phyloP scores from a whole-genome alignment of 768 basidiomycete species.

The Suillus subalutaceus region DNA sequence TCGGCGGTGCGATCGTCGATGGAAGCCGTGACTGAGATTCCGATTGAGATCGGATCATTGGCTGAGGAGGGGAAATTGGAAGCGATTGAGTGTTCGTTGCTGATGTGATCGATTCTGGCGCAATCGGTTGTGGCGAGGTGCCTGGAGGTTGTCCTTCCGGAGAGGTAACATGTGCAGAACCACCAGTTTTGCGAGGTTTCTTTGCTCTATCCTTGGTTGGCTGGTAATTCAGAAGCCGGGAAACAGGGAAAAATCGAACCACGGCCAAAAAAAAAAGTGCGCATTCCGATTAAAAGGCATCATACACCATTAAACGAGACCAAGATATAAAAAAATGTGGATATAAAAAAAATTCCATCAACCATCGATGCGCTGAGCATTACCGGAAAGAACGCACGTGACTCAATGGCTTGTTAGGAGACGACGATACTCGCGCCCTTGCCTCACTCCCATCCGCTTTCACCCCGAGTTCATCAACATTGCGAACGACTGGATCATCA shows the following conservation, averaged over 20 bases:
- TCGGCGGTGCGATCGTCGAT: constrained; percentile 12
- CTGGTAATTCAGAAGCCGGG: constrained; percentile 40
- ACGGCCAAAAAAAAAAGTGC: constrained; percentile 20
- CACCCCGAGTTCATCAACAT: constrained; percentile 44
- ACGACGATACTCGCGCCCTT: constrained; percentile 34
- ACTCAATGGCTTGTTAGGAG: constrained; percentile 68
- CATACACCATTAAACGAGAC: constrained; percentile 36
- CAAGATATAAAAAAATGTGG: constrained; percentile 8
- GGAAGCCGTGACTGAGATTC: constrained; percentile 6
- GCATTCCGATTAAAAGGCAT: constrained; percentile 28
- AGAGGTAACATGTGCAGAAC: constrained; percentile 20
- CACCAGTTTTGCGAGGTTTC: constrained; percentile 57
- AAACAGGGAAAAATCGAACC: constrained; percentile 20
- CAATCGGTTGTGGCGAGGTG: not conserved
- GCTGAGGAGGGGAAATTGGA: constrained; percentile 4
- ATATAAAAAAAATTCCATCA: constrained; percentile 31
- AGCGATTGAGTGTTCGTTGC: constrained; percentile 4
- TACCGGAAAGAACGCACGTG: constrained; percentile 88
- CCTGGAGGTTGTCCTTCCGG: not conserved
- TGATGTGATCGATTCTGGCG: not conserved
- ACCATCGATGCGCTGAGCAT: constrained; percentile 52
- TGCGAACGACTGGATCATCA: constrained; percentile 39
- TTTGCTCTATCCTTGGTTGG: constrained; percentile 75
- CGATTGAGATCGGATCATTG: constrained; percentile 5
- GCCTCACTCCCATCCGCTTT: constrained; percentile 40